Conservation (phyloP, 2,329 filamentous ascomycete species). For the Exophiala aquamarina region DNA sequence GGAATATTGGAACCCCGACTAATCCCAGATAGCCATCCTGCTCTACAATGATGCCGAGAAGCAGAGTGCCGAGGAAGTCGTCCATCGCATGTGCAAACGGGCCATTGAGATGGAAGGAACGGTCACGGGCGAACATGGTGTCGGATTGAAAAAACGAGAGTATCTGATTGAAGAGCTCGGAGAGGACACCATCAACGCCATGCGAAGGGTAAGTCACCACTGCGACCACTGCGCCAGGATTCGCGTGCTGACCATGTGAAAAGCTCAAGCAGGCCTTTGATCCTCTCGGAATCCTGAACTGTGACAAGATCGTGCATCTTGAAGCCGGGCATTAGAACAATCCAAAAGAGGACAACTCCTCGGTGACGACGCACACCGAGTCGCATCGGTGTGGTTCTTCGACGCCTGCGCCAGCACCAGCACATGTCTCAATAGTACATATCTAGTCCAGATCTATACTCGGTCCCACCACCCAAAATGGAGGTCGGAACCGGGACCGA, state of each 20-base stretch:
- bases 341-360: no score
- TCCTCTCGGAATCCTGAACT: constrained; percentile 65
- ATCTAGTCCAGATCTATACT: no score
- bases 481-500: no score
- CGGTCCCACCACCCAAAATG: no score
- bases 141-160: constrained; percentile 69
- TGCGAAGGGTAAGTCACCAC: constrained; percentile 57
- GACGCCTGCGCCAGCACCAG: no score
- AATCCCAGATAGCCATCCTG: constrained; percentile 52
- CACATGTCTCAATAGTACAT: no score
- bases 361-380: no score
- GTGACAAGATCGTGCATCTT: constrained; percentile 64
- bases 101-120: constrained; percentile 71
- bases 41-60: constrained; percentile 61
- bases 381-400: no score
- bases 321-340: constrained; percentile 32
- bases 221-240: not conserved
- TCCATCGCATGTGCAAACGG: constrained; percentile 68
- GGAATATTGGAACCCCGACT: not conserved
- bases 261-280: constrained; percentile 65
- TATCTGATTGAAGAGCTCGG: constrained; percentile 64
- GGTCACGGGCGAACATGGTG: constrained; percentile 70
- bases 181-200: constrained; percentile 60
- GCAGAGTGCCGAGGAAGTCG: constrained; percentile 56
- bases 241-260: constrained; percentile 21